Conservation (phyloP, 2,329 filamentous ascomycete species). For the Cadophora luteo-olivacea region DNA sequence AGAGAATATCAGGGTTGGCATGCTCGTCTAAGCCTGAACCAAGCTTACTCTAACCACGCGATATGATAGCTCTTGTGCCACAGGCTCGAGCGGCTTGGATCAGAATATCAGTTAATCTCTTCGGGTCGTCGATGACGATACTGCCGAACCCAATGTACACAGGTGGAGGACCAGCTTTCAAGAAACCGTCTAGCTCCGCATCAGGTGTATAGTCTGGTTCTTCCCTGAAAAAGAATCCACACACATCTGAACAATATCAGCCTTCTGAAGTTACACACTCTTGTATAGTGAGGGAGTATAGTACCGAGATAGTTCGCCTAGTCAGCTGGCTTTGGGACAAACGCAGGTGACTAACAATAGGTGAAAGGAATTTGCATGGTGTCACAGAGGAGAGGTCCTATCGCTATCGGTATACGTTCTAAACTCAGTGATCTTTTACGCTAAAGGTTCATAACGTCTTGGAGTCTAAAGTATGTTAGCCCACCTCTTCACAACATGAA, state of each 20-base stretch:
- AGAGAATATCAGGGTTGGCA: constrained; percentile 48
- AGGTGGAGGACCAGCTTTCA: constrained; percentile 54
- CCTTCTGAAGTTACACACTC: too few relatives aligned
- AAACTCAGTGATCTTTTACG: constrained; percentile 48
- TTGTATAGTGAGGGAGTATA: too few relatives aligned
- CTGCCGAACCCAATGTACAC: constrained; percentile 64
- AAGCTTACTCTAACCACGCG: constrained; percentile 59
- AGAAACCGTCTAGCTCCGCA: constrained; percentile 50
- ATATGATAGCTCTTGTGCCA: constrained; percentile 59
- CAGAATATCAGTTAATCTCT: constrained; percentile 51
- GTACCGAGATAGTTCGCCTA: constrained; percentile 31
- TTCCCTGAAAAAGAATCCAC: constrained; percentile 54
- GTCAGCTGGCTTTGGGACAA: constrained; percentile 30
- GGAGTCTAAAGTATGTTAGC: constrained; percentile 42
- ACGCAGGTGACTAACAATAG: constrained; percentile 30
- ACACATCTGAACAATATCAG: too few relatives aligned
- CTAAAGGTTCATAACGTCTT: constrained; percentile 53
- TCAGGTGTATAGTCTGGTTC: constrained; percentile 49
- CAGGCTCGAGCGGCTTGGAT: constrained; percentile 54
- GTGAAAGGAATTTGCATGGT: constrained; percentile 42
- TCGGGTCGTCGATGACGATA: constrained; percentile 59
- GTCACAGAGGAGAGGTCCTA: constrained; percentile 45
- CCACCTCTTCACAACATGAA: neutral
- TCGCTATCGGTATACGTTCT: constrained; percentile 46
- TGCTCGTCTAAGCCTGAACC: constrained; percentile 46